Percentiles rank a stretch among this genome's conserved stretches.
phyloP scores from a whole-genome alignment of 2,329 filamentous ascomycete species.

The Neonectria hederae region DNA sequence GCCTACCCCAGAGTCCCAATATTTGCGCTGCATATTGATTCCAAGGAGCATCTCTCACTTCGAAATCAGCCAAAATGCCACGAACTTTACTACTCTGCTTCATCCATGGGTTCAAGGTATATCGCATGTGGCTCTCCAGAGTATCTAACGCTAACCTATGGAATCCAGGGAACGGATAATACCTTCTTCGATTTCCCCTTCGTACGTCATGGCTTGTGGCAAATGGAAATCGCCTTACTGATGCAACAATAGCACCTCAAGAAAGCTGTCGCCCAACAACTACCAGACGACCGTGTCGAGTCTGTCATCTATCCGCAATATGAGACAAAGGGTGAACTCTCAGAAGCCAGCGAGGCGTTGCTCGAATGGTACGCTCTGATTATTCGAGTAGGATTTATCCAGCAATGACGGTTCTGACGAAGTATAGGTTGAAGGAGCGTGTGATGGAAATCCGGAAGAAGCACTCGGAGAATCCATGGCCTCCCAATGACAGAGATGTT shows the following conservation, averaged over 20 bases:
- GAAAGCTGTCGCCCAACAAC: conserved; percentile 63
- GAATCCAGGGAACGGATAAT: conserved; percentile 69
- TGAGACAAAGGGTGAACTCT: conserved; percentile 76
- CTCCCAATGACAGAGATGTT: conserved; percentile 82
- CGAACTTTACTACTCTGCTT: conserved; percentile 75
- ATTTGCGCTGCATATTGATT: neutral
- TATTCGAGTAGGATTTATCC: neutral
- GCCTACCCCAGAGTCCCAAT: neutral
- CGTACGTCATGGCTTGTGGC: conserved; percentile 35
- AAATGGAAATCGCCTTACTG: neutral
- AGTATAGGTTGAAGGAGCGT: conserved; percentile 75
- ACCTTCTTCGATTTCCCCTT: conserved; percentile 75
- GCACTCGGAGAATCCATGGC: conserved; percentile 75
- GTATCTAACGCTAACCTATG: neutral
- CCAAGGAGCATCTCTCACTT: neutral
- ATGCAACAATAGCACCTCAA: conserved; percentile 60
- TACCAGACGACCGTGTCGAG: conserved; percentile 69
- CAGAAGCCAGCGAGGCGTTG: conserved; percentile 56
- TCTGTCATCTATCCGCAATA: conserved; percentile 75
- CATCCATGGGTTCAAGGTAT: conserved; percentile 75
- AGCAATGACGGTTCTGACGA: neutral
- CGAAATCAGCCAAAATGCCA: conserved; percentile 46
- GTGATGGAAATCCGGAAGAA: conserved; percentile 82
- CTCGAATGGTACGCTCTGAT: conserved; percentile 54
- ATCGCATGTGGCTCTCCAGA: accelerated